Base-by-base conservation (phyloP, 768 basidiomycete species). In the Roridomyces roridus region DNA sequence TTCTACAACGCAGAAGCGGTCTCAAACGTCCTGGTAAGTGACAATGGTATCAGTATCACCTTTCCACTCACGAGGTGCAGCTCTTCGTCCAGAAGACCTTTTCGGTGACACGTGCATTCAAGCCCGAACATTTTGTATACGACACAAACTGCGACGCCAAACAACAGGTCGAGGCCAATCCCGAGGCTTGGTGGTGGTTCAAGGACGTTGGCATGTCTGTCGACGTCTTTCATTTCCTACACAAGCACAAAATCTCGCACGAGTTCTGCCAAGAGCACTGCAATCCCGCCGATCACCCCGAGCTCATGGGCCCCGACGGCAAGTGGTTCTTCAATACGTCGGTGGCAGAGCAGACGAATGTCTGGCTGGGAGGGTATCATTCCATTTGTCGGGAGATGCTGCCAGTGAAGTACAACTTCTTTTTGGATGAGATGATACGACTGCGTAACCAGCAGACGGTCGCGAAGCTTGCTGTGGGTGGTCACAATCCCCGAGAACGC, bases 381-480 rank as follows among this genome's bases (percentile, higher is more conserved):
- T 42, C 71, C 0, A 75, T 76, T 1, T 63, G 63, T 12, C 31
- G 66, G 1, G 72, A 75, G 51, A 77, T 78, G 74, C 15, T 63
- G 0, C 57, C 65, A 0, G 59, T 60, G 0, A 63, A 65, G 39
- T 74, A 68, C 24, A 64, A 71, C 37, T 78, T 77, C 46, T 76
- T 75, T 54, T 57, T 78, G 0, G 75, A 77, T 36, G 75, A 78
- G 62, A 73, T 77, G 75, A 74, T 77, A 20, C 37, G 67, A n/a
- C 49, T 59, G 0, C 46, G 49, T 0, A 77, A 77, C n/a, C n/a
- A n/a, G n/a, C n/a, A n/a, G n/a, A n/a, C n/a, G n/a, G n/a, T n/a
- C n/a, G n/a, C n/a, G n/a, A n/a, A n/a, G n/a, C n/a, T n/a, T n/a
- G n/a, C n/a, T n/a, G n/a, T n/a, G n/a, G n/a, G n/a, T n/a, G n/a